Evolutionary conservation across 148 eudicot species (phyloP), one percentile per base, ranked within the genome.

Genomic region (Spergularia bocconei): DNA sequence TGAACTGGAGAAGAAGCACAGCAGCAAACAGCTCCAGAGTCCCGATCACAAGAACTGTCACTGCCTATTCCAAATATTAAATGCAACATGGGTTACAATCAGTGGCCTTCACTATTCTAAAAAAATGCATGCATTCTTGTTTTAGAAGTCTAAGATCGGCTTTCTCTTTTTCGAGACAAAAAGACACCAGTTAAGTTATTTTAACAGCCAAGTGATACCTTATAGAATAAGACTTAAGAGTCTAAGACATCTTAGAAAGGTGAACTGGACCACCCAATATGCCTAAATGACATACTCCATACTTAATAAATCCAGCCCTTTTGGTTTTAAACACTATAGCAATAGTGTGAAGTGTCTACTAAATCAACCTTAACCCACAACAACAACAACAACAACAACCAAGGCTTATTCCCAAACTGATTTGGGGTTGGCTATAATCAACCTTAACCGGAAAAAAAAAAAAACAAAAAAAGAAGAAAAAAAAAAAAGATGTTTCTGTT

Each of bases 11-110:
- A 15, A 94, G 88, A 79, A 85, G 84, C 66, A 83, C 19, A 63
- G 92, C 81, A 17, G 73, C 74, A 68, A 64, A 71, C 50, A 90
- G 83, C 88, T 94, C 98, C 41, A 88, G 17, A 8, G 81, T 84
- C 84, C 92, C 88, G 41, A 94, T 72, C 16, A 55, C 81, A 73
- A 92, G 86, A 60, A 91, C 29, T 3, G 90, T 83, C 20, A 85
- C 50, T 77, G 86, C 95, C 98, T 93, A 82, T 47, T 6, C 71
- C 16, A 69, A 79, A 56, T 21, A 79, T 47, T n/a, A 59, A 69
- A 48, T 39, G 20, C 53, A 55, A 19, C 5, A 38, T 13, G 67
- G 75, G 55, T 50, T 13, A 59, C 48, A 60, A 75, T 71, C 60
- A 83, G 76, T 14, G 7, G 29, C 39, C 36, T 44, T 13, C 0